Percentiles rank a stretch among this genome's conserved stretches.
phyloP scores from a whole-genome alignment of 305 asterid genomes.

The Stenogyne calaminthoides region DNA sequence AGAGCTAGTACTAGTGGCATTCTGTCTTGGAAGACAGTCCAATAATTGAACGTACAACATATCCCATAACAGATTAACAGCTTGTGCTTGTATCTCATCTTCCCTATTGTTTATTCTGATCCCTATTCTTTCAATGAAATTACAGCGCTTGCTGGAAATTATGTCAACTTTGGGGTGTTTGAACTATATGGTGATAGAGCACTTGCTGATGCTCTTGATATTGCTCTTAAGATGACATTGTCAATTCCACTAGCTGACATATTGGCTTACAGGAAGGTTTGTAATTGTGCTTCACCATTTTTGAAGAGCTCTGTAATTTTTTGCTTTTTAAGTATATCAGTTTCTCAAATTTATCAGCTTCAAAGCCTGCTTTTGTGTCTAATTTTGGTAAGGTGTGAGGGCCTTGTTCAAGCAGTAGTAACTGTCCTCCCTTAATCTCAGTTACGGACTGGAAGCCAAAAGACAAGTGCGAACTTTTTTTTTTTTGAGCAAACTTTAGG shows the following conservation, averaged over 20 bases:
- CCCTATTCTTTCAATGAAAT: constrained; percentile 23
- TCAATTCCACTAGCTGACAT: constrained; percentile 84
- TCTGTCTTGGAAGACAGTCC: constrained; percentile 15
- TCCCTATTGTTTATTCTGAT: constrained; percentile 29
- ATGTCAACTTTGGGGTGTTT: constrained; percentile 96
- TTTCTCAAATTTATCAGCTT: constrained; percentile 5
- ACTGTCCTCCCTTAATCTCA: constrained; percentile 6
- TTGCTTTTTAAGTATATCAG: not conserved
- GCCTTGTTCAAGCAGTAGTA: constrained; percentile 12
- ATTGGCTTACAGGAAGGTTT: constrained; percentile 95
- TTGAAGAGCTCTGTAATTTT: constrained; percentile 9
- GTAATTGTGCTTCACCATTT: constrained; percentile 28
- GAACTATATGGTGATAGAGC: constrained; percentile 99
- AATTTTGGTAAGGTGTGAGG: constrained; percentile 4
- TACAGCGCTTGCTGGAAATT: constrained; percentile 93
- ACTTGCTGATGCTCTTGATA: constrained; percentile 95
- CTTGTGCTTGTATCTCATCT: constrained; percentile 15
- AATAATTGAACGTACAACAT: constrained; percentile 1
- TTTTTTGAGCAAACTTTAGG: not conserved
- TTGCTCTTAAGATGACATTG: constrained; percentile 80
- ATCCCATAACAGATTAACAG: not conserved
- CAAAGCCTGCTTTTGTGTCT: constrained; percentile 16
- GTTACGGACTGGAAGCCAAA: not conserved
- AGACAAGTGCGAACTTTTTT: not conserved
- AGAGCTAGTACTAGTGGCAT: not conserved